Base-by-base conservation (phyloP, 1,284 basidiomycete species). In the Athelia psychrophila region DNA sequence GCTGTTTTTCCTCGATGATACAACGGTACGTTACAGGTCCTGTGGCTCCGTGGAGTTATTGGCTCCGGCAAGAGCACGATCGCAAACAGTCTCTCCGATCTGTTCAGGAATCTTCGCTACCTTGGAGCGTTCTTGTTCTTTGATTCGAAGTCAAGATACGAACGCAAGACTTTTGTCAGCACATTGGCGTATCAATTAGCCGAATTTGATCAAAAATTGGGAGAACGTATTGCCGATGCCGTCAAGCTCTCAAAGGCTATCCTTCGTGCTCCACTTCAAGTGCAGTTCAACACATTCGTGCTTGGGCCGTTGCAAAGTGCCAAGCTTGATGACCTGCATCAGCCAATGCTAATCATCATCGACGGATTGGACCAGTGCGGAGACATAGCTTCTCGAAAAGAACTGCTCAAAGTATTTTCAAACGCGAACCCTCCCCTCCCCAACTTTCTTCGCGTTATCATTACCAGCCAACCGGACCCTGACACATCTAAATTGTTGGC, bases 351-450 rank as follows among this genome's bases (percentile, higher is more conserved):
- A 22, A 36, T 71, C 4, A 48, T 71, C 18, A 64, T 68, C 44
- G 68, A 68, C 25, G 68, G 68, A 1, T 49, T 68, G 2, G 69
- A 70, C 38, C 69, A 68, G 50, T 68, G 67, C 10, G 56, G 57
- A 24, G 54, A 52, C 13, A 53, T 58, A 2, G 13, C 36, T 13
- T 49, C 55, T 10, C 64, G 70, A 20, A 54, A 60, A n/a, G 64
- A 68, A n/a, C 58, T 69, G 9, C 47, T 72, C 19, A 49, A 32
- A n/a, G 36, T 65, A 6, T 45, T 69, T 13, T 54, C 52, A 0
- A 55, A 57, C 6, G 64, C 62, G 50, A 58, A 55, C 44, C 15
- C 33, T 1, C 55, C 50, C n/a, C 48, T 70, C 1, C 67, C 66
- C 0, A 36, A 48, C 1, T 67, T 58, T 2, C 25, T 67, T 25